Evolutionary conservation across 202 grass and related monocot genomes (phyloP), one percentile per base, ranked within the genome.

Genomic region (Cymbopogon flexuosus): DNA sequence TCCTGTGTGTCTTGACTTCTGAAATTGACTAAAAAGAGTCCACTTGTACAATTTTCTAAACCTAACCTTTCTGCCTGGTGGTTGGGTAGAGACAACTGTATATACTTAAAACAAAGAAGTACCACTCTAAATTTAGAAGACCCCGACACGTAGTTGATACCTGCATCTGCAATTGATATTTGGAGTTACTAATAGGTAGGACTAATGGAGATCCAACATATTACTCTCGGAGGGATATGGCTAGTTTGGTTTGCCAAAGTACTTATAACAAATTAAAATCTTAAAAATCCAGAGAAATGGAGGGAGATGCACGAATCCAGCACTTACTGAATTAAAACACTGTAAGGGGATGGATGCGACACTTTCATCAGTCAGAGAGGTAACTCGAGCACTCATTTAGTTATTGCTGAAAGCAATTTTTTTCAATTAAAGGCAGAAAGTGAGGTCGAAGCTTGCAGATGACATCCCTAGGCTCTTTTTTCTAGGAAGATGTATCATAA

Each of bases 61-160:
- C 40, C 33, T 62, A 33, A 39, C 22, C 29, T 65, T 85, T 81
- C 19, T 35, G 67, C 46, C 40, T 62, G 39, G 68, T 62, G 36
- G 78, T 42, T 89, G 83, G 23, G 79, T 79, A 67, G 52, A 78
- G 31, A 75, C 87, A 89, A 83, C 41, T 78, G 51, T 57, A 33
- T 72, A 64, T 72, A 64, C 45, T 59, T 42, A 47, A 67, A 86
- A 63, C 51, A 82, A 62, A 68, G 62, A 86, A 56, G 33, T 42
- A 70, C 43, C 78, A 47, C 35, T 43, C 68, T 34, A 83, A 76
- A 83, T 43, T 62, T 24, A 83, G 75, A 86, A 86, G 79, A 63
- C 73, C n/a, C 35, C 21, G 79, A 75, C 75, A 58, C 47, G 34
- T 42, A 16, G 34, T 66, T 75, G 81, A 75, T 78, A 61, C 11